These are phyloP conservation scores for Camellia oleifera DNA, from an alignment of 179 eudicot genomes.

Conservation along the genomic window DNA sequence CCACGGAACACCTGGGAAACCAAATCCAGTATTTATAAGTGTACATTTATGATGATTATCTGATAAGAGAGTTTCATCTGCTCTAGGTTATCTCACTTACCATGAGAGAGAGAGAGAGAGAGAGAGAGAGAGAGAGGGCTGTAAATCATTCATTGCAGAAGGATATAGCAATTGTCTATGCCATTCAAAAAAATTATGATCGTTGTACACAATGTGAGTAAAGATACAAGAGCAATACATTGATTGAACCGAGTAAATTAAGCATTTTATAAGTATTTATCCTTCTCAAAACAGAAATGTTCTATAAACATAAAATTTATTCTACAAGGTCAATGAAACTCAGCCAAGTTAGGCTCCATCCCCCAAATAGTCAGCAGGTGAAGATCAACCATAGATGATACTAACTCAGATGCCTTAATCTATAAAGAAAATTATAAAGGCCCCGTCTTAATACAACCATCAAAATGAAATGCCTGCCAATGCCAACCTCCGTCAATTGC, in stretches of 20 bases:
- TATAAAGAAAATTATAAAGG: not conserved
- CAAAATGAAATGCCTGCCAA: not conserved
- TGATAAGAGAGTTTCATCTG: not conserved
- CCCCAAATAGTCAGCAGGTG: not conserved
- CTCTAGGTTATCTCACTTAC: not conserved
- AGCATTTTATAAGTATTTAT: not conserved
- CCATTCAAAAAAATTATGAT: not conserved
- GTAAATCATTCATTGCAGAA: not conserved
- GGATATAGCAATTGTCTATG: not conserved
- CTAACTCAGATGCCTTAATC: not conserved
- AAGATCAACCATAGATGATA: not conserved
- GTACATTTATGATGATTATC: not conserved
- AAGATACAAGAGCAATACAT: not conserved
- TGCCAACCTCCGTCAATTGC: not conserved
- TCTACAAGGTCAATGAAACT: not conserved
- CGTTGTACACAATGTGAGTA: no score
- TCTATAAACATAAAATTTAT: not conserved
- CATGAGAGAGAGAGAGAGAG: no score
- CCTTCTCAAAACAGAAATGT: not conserved
- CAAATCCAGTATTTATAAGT: slow-evolving; percentile 1
- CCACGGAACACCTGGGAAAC: slow-evolving; percentile 70
- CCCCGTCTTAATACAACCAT: not conserved
- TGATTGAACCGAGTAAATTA: not conserved
- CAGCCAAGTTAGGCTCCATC: no score
- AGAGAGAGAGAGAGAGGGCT: no score